Evolutionary conservation across 2,329 filamentous ascomycete species (phyloP).

Genomic region (Paecilomyces variotii): DNA sequence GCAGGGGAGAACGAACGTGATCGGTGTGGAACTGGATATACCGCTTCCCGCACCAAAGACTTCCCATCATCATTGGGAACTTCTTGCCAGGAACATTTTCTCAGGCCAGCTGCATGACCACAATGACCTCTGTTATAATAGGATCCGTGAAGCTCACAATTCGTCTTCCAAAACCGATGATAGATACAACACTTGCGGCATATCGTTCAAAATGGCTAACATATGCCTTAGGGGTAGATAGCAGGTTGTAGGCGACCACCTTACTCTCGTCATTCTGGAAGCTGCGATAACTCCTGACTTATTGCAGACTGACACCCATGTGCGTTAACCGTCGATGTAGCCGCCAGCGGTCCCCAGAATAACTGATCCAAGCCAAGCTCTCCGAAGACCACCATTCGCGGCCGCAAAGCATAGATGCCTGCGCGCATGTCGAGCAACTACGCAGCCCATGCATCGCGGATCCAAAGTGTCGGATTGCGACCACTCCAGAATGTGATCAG

Average conservation of each 20-base stretch:
- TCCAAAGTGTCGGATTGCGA: constrained; percentile 20
- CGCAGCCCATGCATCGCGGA: constrained; percentile 21
- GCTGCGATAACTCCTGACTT: constrained; percentile 44
- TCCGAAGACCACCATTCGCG: constrained; percentile 22
- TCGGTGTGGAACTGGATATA: constrained; percentile 20
- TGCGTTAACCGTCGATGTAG: constrained; percentile 45
- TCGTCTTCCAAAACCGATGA: constrained; percentile 31
- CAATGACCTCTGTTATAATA: constrained; percentile 55
- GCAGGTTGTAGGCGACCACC: constrained; percentile 41
- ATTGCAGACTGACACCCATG: constrained; percentile 46
- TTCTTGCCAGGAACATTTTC: constrained; percentile 49
- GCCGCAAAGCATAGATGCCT: constrained; percentile 22
- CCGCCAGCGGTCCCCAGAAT: constrained; percentile 30
- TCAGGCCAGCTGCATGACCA: constrained; percentile 51
- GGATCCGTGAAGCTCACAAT: constrained; percentile 43
- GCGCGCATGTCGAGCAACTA: constrained; percentile 26
- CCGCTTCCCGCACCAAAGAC: constrained; percentile 23
- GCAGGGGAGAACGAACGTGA: constrained; percentile 21
- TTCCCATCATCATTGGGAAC: constrained; percentile 52
- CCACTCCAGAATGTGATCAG: constrained; percentile 52
- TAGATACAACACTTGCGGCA: constrained; percentile 33
- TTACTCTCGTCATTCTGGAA: constrained; percentile 54
- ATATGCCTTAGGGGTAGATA: constrained; percentile 26
- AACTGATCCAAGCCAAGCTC: constrained; percentile 19
- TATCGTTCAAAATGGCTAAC: constrained; percentile 34